Evolutionary conservation across 1,139 yeast species (phyloP).

Genomic region (Lodderomyces metapsilosis): DNA sequence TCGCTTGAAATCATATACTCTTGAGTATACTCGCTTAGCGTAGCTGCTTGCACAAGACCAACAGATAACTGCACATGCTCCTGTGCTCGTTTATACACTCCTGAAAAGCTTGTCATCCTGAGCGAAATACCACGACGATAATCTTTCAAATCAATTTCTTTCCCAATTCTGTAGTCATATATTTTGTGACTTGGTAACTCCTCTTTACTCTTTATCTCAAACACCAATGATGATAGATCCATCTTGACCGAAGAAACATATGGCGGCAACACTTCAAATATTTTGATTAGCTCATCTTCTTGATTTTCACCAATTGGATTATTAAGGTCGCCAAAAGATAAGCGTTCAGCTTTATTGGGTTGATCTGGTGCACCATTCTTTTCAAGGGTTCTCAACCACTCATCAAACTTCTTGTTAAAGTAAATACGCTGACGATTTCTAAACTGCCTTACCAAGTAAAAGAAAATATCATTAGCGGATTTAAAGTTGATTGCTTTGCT

Average conservation of each 20-base stretch:
- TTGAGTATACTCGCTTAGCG: constrained; percentile 38
- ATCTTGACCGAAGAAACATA: constrained; percentile 27
- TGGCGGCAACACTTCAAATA: constrained; percentile 34
- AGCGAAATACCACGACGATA: constrained; percentile 42
- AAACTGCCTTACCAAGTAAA: constrained; percentile 35
- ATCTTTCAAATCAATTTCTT: constrained; percentile 36
- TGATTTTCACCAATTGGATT: background rate
- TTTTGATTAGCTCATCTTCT: constrained; percentile 16
- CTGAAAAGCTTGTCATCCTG: constrained; percentile 21
- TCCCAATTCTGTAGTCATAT: constrained; percentile 22
- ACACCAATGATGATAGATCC: constrained; percentile 22
- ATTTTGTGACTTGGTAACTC: constrained; percentile 36
- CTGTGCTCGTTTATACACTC: constrained; percentile 23
- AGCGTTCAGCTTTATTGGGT: constrained; percentile 3
- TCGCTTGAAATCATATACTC: constrained; percentile 41
- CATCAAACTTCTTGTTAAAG: constrained; percentile 27
- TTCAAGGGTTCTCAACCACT: constrained; percentile 8
- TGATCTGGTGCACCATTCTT: background rate
- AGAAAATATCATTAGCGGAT: constrained; percentile 40
- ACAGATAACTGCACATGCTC: constrained; percentile 23
- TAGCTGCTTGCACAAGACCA: constrained; percentile 29
- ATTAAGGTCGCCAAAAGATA: constrained; percentile 1
- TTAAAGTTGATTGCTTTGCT: constrained; percentile 29
- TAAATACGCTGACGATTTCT: constrained; percentile 28
- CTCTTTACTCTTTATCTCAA: constrained; percentile 43